Evolutionary conservation across 2,329 filamentous ascomycete species (phyloP).

Genomic region (Cordyceps javanica): DNA sequence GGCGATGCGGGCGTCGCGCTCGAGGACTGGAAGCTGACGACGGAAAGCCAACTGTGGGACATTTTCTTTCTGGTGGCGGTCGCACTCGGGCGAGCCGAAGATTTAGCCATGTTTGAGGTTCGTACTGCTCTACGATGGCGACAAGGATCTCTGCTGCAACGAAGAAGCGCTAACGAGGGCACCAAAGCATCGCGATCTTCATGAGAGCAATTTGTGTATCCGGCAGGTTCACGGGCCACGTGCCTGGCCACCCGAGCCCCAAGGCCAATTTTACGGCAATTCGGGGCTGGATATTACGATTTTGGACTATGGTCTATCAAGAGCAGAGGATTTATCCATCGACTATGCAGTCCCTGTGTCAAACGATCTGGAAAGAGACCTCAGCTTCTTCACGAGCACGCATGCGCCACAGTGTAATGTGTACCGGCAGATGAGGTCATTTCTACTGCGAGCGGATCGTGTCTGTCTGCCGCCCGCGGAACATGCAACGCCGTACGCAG

Average conservation of each 20-base stretch:
- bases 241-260: constrained; percentile 24
- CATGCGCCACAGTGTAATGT: constrained; percentile 55
- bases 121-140: constrained; percentile 9
- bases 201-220: constrained; percentile 60
- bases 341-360: constrained; percentile 38
- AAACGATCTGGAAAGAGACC: constrained; percentile 55
- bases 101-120: constrained; percentile 54
- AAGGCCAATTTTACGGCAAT: constrained; percentile 42
- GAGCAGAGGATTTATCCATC: constrained; percentile 40
- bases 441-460: constrained; percentile 45
- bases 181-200: constrained; percentile 55
- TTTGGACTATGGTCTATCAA: constrained; percentile 59
- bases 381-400: constrained; percentile 53
- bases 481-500: constrained; percentile 42
- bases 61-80: constrained; percentile 55
- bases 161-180: constrained; percentile 10
- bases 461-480: constrained; percentile 41
- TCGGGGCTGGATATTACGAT: constrained; percentile 60
- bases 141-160: background rate
- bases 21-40: constrained; percentile 49
- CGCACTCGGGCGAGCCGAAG: constrained; percentile 54
- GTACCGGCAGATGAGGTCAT: constrained; percentile 58
- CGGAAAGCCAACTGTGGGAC: constrained; percentile 53
- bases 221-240: constrained; percentile 33
- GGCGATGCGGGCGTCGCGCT: constrained; percentile 56